Evolutionary conservation across 2,329 filamentous ascomycete species (phyloP).

Genomic region (Thelonectria discophora): DNA sequence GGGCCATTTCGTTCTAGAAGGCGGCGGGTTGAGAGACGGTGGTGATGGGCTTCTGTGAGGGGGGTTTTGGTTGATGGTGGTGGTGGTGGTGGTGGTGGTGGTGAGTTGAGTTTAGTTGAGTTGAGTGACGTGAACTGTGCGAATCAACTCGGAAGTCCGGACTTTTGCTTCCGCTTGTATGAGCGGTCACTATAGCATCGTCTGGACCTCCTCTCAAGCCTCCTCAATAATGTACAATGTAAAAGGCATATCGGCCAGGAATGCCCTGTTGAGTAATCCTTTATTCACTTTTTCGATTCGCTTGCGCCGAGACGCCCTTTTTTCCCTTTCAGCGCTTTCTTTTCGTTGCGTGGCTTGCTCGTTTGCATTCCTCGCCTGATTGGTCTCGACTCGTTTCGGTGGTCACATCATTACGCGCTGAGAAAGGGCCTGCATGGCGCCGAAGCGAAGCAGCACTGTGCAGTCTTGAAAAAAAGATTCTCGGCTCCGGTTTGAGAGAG

Average conservation of each 20-base stretch:
- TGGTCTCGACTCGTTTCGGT: neutral
- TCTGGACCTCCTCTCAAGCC: too few species aligned
- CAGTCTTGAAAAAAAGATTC: too few species aligned
- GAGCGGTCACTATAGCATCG: too few species aligned
- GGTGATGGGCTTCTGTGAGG: too few species aligned
- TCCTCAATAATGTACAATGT: too few species aligned
- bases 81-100: neutral
- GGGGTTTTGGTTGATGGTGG: neutral
- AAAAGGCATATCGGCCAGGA: neutral
- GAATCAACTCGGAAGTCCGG: neutral
- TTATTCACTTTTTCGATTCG: neutral
- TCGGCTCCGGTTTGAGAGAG: too few species aligned
- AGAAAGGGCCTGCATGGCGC: too few species aligned
- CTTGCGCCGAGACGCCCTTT: neutral
- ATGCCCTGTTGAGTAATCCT: conserved; percentile 1
- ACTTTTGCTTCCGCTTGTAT: too few species aligned
- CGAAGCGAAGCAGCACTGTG: too few species aligned
- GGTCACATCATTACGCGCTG: too few species aligned
- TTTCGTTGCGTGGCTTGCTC: neutral
- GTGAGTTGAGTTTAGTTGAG: too few species aligned
- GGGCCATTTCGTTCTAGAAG: conserved; percentile 43
- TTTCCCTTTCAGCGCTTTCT: neutral
- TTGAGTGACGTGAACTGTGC: too few species aligned
- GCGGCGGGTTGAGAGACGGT: conserved; percentile 11
- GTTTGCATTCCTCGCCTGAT: neutral